These are phyloP conservation scores for Exutisphaerella laricina DNA, from an alignment of 2,329 filamentous ascomycete species.

Conservation along the genomic window DNA sequence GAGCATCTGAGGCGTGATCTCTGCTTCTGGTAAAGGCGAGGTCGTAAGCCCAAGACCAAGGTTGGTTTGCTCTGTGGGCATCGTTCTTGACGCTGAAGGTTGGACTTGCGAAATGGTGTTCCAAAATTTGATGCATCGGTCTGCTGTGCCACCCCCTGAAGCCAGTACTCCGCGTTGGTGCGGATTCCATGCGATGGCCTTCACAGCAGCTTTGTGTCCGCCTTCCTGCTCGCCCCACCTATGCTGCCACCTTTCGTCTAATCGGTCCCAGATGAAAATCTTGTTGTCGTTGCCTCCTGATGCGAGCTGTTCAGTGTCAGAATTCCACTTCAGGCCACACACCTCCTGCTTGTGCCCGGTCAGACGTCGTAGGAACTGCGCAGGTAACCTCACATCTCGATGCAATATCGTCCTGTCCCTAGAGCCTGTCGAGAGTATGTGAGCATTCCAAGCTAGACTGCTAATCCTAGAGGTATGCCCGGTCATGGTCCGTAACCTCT, in stretches of 20 bases:
- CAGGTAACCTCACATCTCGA: constrained; percentile 85
- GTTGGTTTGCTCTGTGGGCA: constrained; percentile 23
- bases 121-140: constrained; percentile 96
- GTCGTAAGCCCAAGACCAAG: constrained; percentile 26
- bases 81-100: constrained; percentile 30
- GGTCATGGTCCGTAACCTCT: constrained; percentile 89
- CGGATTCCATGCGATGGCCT: constrained; percentile 96
- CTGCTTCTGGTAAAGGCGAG: constrained; percentile 22
- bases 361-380: constrained; percentile 81
- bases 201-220: constrained; percentile 94
- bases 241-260: constrained; percentile 85
- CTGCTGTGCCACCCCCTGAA: constrained; percentile 90
- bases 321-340: constrained; percentile 95
- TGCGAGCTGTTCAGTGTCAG: constrained; percentile 88
- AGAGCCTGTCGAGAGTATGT: constrained; percentile 93
- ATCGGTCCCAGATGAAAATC: constrained; percentile 95
- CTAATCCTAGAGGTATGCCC: constrained; percentile 91
- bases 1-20: constrained; percentile 35
- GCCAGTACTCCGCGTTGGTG: constrained; percentile 93
- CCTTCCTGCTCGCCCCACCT: constrained; percentile 92
- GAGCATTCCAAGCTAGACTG: constrained; percentile 94
- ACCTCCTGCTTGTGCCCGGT: constrained; percentile 97
- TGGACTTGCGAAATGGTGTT: constrained; percentile 59
- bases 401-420: constrained; percentile 91
- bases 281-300: constrained; percentile 99